Base-by-base conservation (phyloP, 1,139 yeast genomes). In the Chernovozyma sophiae-reginae region DNA sequence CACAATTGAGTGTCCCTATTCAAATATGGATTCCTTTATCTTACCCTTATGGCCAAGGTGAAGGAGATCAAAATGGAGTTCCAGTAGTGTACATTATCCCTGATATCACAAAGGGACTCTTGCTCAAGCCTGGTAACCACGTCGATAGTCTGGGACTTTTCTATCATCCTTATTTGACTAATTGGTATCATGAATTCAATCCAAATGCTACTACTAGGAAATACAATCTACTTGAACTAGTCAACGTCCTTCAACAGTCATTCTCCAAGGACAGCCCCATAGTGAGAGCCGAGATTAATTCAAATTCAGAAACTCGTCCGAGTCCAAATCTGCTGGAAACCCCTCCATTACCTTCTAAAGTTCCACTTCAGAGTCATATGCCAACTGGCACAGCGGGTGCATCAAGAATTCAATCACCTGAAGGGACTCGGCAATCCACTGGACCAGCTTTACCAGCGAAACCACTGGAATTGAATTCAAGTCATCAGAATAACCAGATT, bases 1-100 rank as follows among this genome's bases (percentile, higher is more conserved):
- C 24, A 3, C 50, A 53, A 1, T 61, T 65, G 37, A 54, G 63
- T 17, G 68, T 80, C n/a, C 89, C 90, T 0, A 55, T 86, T 11
- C 79, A 79, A 41, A 60, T 89, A 3, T 89, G 96, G 95, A 53
- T 90, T 1, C 95, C 96, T 0, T 69, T 71, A 27, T 64, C 69
- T 20, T 86, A 86, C 49, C 96, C 96, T 0, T 52, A 49, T 20
- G 54, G 49, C 8, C n/a, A 15, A 13, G 34, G 18, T 4, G 25
- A 8, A 12, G 19, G 25, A 14, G 17, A 5, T 4, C 25, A 39
- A 3, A 19, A 30, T 14, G 69, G 68, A 3, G 71, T 80, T 1
- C 97, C 97, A 0, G 51, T 77, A 17, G 72, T 77, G 0, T 83
- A 68, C 52, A 75, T 87, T 6, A 65, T 71, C 19, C 79, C 84